Base-by-base conservation (phyloP, 2,329 filamentous ascomycete species). In the Colletotrichum australisinense region DNA sequence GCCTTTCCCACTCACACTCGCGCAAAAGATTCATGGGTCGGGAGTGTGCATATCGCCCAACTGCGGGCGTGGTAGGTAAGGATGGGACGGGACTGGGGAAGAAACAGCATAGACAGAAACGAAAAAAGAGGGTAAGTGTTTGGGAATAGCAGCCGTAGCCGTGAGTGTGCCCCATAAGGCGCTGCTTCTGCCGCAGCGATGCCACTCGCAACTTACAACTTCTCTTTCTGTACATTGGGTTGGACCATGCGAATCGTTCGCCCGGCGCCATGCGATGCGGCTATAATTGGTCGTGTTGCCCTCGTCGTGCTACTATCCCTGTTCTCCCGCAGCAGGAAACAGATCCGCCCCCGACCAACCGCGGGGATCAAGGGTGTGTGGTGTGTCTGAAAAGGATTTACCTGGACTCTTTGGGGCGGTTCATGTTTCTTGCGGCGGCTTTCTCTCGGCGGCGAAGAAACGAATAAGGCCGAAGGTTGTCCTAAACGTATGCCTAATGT, bases 31-130 rank as follows among this genome's bases (percentile, higher is more conserved):
- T 53, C 58, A 63, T 57, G 64, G 38, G 16, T 32, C 5, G n/a
- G 28, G 69, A 59, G 69, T 60, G 69, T 64, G 65, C 65, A 69
- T 72, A 72, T 58, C 9, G 57, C 42, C 42, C 58, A 60, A 32
- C 30, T 35, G 35, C 57, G 26, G 69, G 49, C 22, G 28, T 60
- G 32, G 49, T 32, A 9, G 12, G 38, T 14, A 32, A 35, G 6
- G 22, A 52, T 38, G 35, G 14, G 22, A 14, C 35, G 28, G 35
- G n/a, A 30, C 5, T n/a, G 42, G 16, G 42, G 38, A 52, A 24
- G 35, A 8, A 28, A n/a, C 9, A 64, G n/a, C 19, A 49, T n/a
- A 49, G 35, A 52, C 49, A 24, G 28, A 62, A 11, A 49, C 57
- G 63, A 9, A n/a, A 30, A 69, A 53, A 63, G 19, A 68, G 26